Conservation (phyloP, 163 green algal species). For the Scenedesmus sp. region DNA sequence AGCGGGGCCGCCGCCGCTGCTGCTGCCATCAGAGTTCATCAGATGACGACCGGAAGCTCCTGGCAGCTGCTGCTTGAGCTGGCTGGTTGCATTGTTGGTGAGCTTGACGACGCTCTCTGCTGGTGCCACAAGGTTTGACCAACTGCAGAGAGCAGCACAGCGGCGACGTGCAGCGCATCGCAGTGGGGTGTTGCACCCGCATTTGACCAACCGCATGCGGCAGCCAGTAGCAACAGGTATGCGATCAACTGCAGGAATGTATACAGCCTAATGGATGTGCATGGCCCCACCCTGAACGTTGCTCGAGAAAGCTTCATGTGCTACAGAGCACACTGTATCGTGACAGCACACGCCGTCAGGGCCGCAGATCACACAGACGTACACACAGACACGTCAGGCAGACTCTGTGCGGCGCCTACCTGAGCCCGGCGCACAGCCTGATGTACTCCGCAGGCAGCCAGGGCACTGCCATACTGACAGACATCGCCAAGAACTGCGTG, state of each 20-base stretch:
- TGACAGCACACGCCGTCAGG: too few relatives aligned
- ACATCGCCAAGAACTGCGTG: constrained; percentile 54
- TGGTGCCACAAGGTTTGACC: constrained; percentile 27
- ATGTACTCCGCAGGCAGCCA: constrained; percentile 48
- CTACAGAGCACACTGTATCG: too few relatives aligned
- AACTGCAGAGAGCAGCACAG: not conserved
- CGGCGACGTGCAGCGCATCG: not conserved
- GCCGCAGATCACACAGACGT: too few relatives aligned
- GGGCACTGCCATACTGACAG: constrained; percentile 48
- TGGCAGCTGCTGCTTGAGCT: not conserved
- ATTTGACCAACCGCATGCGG: too few relatives aligned
- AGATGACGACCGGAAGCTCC: not conserved
- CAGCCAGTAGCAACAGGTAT: too few relatives aligned
- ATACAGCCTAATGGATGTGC: too few relatives aligned
- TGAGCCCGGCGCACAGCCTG: constrained; percentile 26
- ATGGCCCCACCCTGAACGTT: too few relatives aligned
- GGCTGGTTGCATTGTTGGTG: constrained; percentile 8
- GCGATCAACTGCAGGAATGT: too few relatives aligned
- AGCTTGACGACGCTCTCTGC: not conserved
- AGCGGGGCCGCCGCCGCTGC: not conserved
- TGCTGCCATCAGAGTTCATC: constrained; percentile 2
- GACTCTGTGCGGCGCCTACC: not conserved
- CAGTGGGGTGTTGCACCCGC: too few relatives aligned
- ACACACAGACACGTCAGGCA: not conserved
- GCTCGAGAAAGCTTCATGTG: too few relatives aligned